Base-by-base conservation (phyloP, 1,284 basidiomycete genomes). In the Cryptococcus neoformans region DNA sequence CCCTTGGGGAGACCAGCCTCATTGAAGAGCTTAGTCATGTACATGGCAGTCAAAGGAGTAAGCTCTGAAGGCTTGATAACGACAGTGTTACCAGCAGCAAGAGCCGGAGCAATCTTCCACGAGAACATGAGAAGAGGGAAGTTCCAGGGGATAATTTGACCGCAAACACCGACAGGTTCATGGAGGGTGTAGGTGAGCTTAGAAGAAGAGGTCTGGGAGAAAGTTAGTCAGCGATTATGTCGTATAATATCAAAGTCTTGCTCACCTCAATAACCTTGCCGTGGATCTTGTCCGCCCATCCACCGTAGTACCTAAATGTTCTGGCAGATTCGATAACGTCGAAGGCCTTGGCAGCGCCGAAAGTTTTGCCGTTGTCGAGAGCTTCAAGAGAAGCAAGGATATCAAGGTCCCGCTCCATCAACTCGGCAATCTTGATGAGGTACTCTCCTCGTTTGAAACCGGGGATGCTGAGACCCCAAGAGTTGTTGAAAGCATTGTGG, bases 151-250 rank as follows among this genome's bases (percentile, higher is more conserved):
- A 92, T 90, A 65, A 93, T 92, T 71, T 92, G 89, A 8, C 88
- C 91, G 68, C 88, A 92, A 44, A 96, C 93, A 49, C 93, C 94
- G 66, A 97, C 89, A 36, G 94, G 92, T 64, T 97, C 93, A 76
- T 93, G 90, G 49, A 87, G 83, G 28, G 91, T 93, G 77, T 92
- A 91, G 14, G 88, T 88, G 57, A 92, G 78, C 78, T 92, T 92
- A 21, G 48, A 28, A n/a, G 4, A 14, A 12, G 82, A 79, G 45
- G 87, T 88, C 84, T 65, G 40, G 3, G 11, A 39, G 16, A 8
- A n/a, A 41, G 51, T 48, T 14, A 12, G 51, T 50, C 44, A 53
- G 38, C 39, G 12, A 12, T 47, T 8, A 45, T 21, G 17, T 10
- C 8, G 11, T 7, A 0, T n/a, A 41, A 21, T 9, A 41, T 5